Evolutionary conservation across 2,329 filamentous ascomycete genomes (phyloP), one percentile per base, ranked within the genome.

Genomic region (Emergomyces orientalis): DNA sequence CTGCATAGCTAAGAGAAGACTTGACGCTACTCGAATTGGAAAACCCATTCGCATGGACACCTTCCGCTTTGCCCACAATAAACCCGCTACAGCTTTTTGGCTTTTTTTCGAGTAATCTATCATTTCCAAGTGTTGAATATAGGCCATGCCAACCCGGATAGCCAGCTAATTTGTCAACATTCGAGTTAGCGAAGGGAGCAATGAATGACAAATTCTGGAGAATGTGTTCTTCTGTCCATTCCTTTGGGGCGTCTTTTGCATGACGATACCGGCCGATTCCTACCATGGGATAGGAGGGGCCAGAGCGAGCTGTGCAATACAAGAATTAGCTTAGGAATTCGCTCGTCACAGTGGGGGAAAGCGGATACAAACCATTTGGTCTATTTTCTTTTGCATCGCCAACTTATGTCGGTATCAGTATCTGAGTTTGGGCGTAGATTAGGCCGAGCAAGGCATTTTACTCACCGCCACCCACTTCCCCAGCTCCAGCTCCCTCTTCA

Each of bases 211-310:
- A 55, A 14, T 34, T 41, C n/a, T 30, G 37, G n/a, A 54, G 47
- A 32, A 55, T 61, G 22, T 27, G 22, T 25, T 61, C 34, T 43
- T 61, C 60, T 5, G 54, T 41, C 60, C 47, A 61, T 19, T 55
- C 60, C 22, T 39, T 54, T 47, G 49, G 37, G n/a, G 60, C 60
- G 49, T 52, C 39, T 61, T 54, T 45, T 17, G 49, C 51, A 43
- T 47, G 60, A n/a, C n/a, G 51, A 19, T 61, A 61, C 14, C 49
- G 47, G 27, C 60, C 60, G 7, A 61, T 30, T 25, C 60, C 60
- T 13, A 32, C 37, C n/a, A 56, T 25, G 13, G 47, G 49, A 37
- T 57, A 39, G 54, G 32, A 57, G n/a, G 34, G n/a, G 34, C 34
- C 3, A 52, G 49, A 25, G 54, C n/a, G n/a, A 57, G 32, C 54